Base-by-base conservation (phyloP, 345 rosid genomes). In the Euphorbia peplus region DNA sequence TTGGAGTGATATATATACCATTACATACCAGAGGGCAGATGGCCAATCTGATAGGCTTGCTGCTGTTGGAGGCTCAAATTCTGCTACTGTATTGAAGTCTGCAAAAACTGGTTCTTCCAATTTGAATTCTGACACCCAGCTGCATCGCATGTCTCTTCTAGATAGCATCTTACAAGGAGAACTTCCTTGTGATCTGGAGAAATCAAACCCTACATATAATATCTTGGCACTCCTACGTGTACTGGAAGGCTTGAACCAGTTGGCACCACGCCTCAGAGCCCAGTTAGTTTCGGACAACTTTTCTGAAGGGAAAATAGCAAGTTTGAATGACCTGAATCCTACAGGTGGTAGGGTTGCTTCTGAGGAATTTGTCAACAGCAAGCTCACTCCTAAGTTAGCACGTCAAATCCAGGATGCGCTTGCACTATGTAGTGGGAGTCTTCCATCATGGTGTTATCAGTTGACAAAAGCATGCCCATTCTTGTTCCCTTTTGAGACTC, bases 381-480 rank as follows among this genome's bases (percentile, higher is more conserved):
- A 95, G 83, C 98, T 95, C 69, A 95, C 99, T 55, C 99, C 99
- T 26, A 95, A 95, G 80, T 83, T 95, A 78, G 95, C 99, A 66
- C 82, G 97, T 59, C 99, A 95, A 79, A 90, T 95, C 76, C 99
- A 95, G 80, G 99, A 95, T 72, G 98, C 96, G 28, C 98, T 95
- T 70, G 99, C 99, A 47, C 79, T 95, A 55, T 95, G 99, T 80
- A 90, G 99, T 72, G 99, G 99, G 24, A 95, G 98, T 74, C 92
- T 95, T 65, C 99, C 99, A 28, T 83, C 96, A 6, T 95, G 99
- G 99, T 92, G 98, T 67, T 86, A 87, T 77, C 99, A 95, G 81
- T 81, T 95, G 84, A 95, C 98, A 50, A 87, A 86, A 80, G 90
- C 99, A 52, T 95, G 99, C 70, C 97, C 99, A 0, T 95, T 92